Evolutionary conservation across 495 filamentous ascomycete species (phyloP).

Genomic region (Penicillium chermesinum): DNA sequence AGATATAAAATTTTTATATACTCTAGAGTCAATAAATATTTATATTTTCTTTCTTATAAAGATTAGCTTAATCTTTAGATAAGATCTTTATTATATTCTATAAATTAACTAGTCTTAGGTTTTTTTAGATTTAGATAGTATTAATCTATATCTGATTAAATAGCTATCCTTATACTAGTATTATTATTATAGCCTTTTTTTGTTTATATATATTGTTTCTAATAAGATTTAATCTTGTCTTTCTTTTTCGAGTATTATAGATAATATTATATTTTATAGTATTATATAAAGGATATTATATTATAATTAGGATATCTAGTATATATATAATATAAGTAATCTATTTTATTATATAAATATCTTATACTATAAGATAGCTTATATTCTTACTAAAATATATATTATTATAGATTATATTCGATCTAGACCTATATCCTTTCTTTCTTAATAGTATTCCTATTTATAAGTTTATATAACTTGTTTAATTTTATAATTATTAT

Average conservation of each 20-base stretch:
- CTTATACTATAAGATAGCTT: not conserved
- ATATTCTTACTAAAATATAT: too few relatives aligned
- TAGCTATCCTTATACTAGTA: not conserved
- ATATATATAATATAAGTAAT: not conserved
- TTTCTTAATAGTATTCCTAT: not conserved
- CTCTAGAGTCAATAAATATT: slow-evolving; percentile 12
- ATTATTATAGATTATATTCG: not conserved
- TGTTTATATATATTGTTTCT: not conserved
- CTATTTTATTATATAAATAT: slow-evolving; percentile 1
- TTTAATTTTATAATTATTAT: not conserved
- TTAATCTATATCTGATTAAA: not conserved
- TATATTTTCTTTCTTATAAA: not conserved
- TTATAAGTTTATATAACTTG: not conserved
- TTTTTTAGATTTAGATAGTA: not conserved
- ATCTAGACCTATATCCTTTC: not conserved
- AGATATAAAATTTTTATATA: slow-evolving; percentile 2
- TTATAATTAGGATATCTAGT: not conserved
- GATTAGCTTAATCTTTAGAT: not conserved
- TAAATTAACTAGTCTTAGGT: not conserved
- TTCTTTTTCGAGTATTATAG: not conserved
- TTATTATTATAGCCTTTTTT: not conserved
- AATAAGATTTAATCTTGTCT: not conserved
- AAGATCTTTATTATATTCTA: not conserved
- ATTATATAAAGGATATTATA: not conserved
- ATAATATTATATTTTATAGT: not conserved